Base-by-base conservation (phyloP, 805 yeast genomes). In the Kockiozyma suomiensis region DNA sequence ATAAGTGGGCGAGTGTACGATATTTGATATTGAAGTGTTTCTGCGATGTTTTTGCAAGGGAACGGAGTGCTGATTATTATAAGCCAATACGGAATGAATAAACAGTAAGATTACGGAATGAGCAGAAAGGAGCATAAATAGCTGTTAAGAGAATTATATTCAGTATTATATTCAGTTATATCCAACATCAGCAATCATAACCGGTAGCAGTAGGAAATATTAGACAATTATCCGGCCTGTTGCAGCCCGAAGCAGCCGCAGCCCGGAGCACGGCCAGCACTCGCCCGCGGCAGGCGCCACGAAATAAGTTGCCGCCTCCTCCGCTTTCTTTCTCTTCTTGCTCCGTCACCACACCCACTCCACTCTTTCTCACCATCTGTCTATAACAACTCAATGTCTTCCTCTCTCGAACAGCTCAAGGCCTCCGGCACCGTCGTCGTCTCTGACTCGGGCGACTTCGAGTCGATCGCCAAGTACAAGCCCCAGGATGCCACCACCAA, bases 401-500 rank as follows among this genome's bases (percentile, higher is more conserved):
- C 85, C 80, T 88, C 97, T 58, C 82, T 94, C 74, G 98, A 87
- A 76, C 92, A 87, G 79, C 86, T 94, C 74, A 94, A 93, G 78
- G 91, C 96, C 67, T 76, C 97, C 59, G 98, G 98, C 70, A 94
- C 99, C 69, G 87, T 84, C 69, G 97, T 94, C 73, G 99, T 94
- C 74, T 90, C 99, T 68, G 99, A 94, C 82, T 91, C 98, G 65
- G 99, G 99, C 81, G 99, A 94, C 78, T 94, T 94, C 76, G 97
- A 90, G 78, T 87, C 94, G 67, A 94, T 94, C 75, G 97, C 97
- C 74, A 90, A 92, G 79, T 94, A 88, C 82, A 90, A 94, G 71
- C 99, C 99, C 69, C 98, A 94, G 82, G 99, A 94, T 78, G 97
- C 99, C 69, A 94, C 99, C 70, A 94, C 99, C 75, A 94, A 94